phyloP scores from a whole-genome alignment of 2,329 filamentous ascomycete species.

The Cladobotryum protrusum region DNA sequence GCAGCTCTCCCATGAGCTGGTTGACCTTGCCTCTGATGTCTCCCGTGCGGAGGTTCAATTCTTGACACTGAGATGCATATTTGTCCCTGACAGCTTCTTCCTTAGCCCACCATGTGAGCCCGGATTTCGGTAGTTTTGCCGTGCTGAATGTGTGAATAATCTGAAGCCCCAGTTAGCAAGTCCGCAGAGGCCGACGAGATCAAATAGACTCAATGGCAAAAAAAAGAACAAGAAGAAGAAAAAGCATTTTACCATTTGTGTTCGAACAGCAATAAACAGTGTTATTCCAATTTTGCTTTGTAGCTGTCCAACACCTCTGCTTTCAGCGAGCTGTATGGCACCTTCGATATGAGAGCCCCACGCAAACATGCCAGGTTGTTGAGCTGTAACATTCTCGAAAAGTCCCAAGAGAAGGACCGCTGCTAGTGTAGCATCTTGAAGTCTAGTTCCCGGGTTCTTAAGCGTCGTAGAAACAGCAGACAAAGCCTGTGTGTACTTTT shows the following conservation, averaged over 20 bases:
- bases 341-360: conserved; percentile 61
- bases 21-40: conserved; percentile 52
- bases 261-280: conserved; percentile 54
- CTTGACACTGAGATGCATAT: conserved; percentile 42
- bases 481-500: conserved; percentile 50
- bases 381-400: conserved; percentile 55
- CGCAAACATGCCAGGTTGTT: conserved; percentile 47
- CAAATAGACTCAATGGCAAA: not conserved
- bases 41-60: conserved; percentile 47
- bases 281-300: conserved; percentile 46
- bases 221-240: not conserved
- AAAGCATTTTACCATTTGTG: conserved; percentile 46
- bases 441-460: conserved; percentile 41
- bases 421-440: conserved; percentile 52
- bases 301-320: conserved; percentile 50
- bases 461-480: conserved; percentile 47
- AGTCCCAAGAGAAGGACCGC: conserved; percentile 54
- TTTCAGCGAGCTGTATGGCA: conserved; percentile 54
- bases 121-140: conserved; percentile 46
- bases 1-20: conserved; percentile 39
- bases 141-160: conserved; percentile 52
- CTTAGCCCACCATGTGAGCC: conserved; percentile 53
- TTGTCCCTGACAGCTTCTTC: conserved; percentile 43
- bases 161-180: conserved; percentile 23
- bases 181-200: not conserved